These are phyloP conservation scores for Xylaria acuta DNA, from an alignment of 495 filamentous ascomycete genomes.

Conservation along the genomic window DNA sequence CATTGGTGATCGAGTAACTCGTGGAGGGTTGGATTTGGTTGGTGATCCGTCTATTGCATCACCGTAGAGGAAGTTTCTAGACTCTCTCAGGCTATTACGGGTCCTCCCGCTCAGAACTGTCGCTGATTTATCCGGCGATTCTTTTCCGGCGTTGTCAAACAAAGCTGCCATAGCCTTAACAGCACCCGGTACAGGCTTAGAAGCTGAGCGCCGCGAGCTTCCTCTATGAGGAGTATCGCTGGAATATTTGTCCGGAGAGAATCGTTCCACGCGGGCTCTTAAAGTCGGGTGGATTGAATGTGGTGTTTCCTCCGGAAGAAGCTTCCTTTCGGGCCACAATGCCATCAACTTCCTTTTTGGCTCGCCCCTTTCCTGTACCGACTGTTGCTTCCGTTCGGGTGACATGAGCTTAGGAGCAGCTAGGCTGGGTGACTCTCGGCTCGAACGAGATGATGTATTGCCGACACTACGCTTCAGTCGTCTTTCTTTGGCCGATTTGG, in stretches of 20 bases:
- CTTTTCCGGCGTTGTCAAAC: conserved; percentile 44
- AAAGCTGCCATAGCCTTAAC: conserved; percentile 54
- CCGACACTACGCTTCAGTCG: conserved; percentile 33
- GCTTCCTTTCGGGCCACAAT: conserved; percentile 19
- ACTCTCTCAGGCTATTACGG: conserved; percentile 20
- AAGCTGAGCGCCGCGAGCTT: conserved; percentile 28
- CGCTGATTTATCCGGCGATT: conserved; percentile 21
- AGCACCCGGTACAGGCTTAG: conserved; percentile 36
- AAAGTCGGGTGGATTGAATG: background rate
- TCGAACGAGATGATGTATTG: conserved; percentile 17
- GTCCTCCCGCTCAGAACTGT: conserved; percentile 8
- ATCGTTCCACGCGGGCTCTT: background rate
- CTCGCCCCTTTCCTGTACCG: background rate
- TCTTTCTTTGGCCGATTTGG: conserved; percentile 35
- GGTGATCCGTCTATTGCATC: conserved; percentile 32
- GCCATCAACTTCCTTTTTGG: background rate
- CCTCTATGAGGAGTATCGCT: background rate
- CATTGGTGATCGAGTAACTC: background rate
- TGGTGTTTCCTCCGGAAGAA: conserved; percentile 8
- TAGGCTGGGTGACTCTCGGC: conserved; percentile 22
- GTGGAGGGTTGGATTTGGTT: conserved; percentile 17
- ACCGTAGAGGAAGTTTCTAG: conserved; percentile 36
- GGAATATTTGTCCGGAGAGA: background rate
- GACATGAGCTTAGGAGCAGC: conserved; percentile 3
- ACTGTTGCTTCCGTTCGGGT: conserved; percentile 25